phyloP scores from a whole-genome alignment of 2,329 filamentous ascomycete genomes.

The Calonectria crousiana region DNA sequence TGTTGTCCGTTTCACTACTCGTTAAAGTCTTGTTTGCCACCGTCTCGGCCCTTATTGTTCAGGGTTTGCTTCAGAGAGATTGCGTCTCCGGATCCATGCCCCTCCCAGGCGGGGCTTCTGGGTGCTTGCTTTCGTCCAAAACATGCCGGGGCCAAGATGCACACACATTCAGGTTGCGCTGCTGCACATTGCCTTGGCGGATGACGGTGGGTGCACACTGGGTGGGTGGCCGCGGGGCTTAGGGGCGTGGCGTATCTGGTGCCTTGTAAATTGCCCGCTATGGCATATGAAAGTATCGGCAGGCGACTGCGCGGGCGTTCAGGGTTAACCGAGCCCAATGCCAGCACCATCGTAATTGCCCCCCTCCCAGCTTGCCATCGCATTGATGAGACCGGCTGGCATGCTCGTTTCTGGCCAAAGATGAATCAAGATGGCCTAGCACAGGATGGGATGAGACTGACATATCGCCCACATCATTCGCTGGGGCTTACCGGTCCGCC shows the following conservation, averaged over 20 bases:
- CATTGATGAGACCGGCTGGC: constrained; percentile 24
- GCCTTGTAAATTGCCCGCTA: constrained; percentile 26
- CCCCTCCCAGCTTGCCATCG: constrained; percentile 8
- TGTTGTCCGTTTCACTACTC: background rate
- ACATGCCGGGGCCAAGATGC: background rate
- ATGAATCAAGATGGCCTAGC: constrained; percentile 1
- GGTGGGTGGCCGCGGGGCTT: background rate
- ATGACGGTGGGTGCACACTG: constrained; percentile 13
- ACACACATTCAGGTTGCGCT: background rate
- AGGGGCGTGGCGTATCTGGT: constrained; percentile 18
- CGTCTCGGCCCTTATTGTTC: background rate
- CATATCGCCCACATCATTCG: background rate
- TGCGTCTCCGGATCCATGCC: constrained; percentile 9
- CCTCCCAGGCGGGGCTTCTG: background rate
- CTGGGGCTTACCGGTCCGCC: background rate
- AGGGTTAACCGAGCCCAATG: constrained; percentile 4
- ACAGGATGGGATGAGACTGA: constrained; percentile 8
- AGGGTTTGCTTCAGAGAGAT: background rate
- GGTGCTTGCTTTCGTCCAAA: background rate
- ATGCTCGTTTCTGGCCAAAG: constrained; percentile 13
- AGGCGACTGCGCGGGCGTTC: constrained; percentile 1
- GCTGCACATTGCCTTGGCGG: background rate
- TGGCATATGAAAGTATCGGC: constrained; percentile 13
- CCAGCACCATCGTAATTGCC: constrained; percentile 4
- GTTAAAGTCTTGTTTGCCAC: background rate